Percentiles rank a stretch among this genome's conserved stretches.
phyloP scores from a whole-genome alignment of 1,139 yeast genomes.

The Geotrichum europaeum region DNA sequence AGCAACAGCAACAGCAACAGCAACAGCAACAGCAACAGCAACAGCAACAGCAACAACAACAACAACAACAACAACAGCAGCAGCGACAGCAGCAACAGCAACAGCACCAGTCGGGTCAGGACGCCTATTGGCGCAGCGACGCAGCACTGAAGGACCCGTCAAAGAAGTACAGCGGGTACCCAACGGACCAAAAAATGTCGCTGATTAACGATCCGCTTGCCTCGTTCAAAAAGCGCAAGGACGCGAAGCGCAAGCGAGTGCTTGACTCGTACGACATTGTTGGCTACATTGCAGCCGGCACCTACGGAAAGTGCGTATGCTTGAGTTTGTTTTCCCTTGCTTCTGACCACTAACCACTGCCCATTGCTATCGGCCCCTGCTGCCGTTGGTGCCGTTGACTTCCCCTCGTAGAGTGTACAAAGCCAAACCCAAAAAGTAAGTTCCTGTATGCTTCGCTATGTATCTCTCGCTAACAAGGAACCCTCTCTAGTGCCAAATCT shows the following conservation, averaged over 20 bases:
- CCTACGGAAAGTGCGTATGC: constrained; percentile 56
- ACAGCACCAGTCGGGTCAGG: background rate
- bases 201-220: constrained; percentile 34
- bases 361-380: background rate
- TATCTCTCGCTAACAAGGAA: background rate
- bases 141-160: background rate
- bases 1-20: too few species aligned
- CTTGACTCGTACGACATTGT: constrained; percentile 75
- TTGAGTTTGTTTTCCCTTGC: background rate
- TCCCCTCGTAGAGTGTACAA: constrained; percentile 60
- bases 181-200: constrained; percentile 1
- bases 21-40: too few species aligned
- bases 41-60: constrained; percentile 1
- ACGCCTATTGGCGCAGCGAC: background rate
- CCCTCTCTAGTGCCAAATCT: background rate
- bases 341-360: background rate
- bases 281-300: constrained; percentile 98
- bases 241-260: constrained; percentile 62
- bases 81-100: background rate
- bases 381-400: background rate
- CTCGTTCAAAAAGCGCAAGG: constrained; percentile 51
- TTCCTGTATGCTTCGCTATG: background rate
- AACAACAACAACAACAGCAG: background rate
- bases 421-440: constrained; percentile 46
- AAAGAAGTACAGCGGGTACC: background rate